These are phyloP conservation scores for Alternaria angustiovoidea DNA, from an alignment of 2,329 filamentous ascomycete genomes.

Conservation along the genomic window DNA sequence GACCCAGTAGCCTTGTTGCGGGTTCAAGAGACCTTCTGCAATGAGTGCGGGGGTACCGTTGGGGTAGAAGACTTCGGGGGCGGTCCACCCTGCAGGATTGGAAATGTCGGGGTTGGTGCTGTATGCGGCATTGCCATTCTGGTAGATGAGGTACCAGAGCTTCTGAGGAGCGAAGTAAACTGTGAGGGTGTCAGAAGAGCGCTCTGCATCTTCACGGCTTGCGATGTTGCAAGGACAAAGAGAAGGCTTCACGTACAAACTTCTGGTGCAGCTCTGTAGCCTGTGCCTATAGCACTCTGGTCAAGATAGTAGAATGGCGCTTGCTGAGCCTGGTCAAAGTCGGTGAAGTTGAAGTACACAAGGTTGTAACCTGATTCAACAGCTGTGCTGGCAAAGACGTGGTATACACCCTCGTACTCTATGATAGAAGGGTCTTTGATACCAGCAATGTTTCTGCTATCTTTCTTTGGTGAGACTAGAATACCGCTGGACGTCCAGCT, in stretches of 20 bases:
- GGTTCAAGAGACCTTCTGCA: constrained; percentile 34
- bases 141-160: constrained; percentile 55
- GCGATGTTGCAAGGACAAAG: background rate
- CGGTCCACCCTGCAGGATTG: constrained; percentile 53
- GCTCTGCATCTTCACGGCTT: background rate
- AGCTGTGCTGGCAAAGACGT: constrained; percentile 54
- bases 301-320: constrained; percentile 53
- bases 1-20: constrained; percentile 52
- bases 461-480: constrained; percentile 40
- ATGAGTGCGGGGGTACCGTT: constrained; percentile 45
- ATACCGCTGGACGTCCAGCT: constrained; percentile 41
- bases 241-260: constrained; percentile 33
- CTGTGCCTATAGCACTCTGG: constrained; percentile 48
- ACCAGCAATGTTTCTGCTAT: constrained; percentile 35
- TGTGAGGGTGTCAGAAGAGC: background rate
- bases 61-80: constrained; percentile 49
- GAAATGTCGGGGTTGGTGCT: constrained; percentile 53
- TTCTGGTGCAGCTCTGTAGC: constrained; percentile 53
- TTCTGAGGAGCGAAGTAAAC: constrained; percentile 54
- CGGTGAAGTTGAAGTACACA: constrained; percentile 53
- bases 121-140: constrained; percentile 56
- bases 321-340: constrained; percentile 42
- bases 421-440: constrained; percentile 50
- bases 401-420: constrained; percentile 51
- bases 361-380: constrained; percentile 50